Evolutionary conservation across 2,329 filamentous ascomycete genomes (phyloP).

Genomic region (Penicillium sclerotigenum): DNA sequence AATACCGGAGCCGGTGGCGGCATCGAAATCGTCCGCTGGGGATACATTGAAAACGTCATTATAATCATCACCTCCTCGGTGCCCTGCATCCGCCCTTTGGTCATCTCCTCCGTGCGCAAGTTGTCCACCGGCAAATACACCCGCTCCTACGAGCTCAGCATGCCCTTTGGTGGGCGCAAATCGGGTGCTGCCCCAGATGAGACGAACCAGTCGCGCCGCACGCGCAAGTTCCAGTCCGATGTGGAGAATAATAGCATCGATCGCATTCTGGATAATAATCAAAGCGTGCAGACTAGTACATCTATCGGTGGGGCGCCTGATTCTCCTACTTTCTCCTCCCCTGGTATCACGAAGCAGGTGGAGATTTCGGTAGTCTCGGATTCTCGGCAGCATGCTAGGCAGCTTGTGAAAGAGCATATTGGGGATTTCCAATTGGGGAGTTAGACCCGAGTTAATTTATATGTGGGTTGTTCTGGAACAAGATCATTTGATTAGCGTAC

Average conservation of each 20-base stretch:
- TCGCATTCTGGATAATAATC: slow-evolving; percentile 21
- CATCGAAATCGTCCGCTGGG: slow-evolving; percentile 31
- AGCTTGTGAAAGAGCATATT: not conserved
- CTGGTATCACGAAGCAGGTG: slow-evolving; percentile 30
- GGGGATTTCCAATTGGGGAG: not conserved
- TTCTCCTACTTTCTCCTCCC: slow-evolving; percentile 7
- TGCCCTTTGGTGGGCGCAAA: slow-evolving; percentile 21
- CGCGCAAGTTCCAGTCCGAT: slow-evolving; percentile 13
- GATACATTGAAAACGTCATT: slow-evolving; percentile 28
- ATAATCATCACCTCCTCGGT: slow-evolving; percentile 34
- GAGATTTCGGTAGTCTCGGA: slow-evolving; percentile 25
- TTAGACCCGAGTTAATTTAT: not conserved
- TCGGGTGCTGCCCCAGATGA: slow-evolving; percentile 13
- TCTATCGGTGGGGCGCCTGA: slow-evolving; percentile 8
- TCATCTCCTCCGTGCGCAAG: slow-evolving; percentile 32
- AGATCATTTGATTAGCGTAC: not conserved
- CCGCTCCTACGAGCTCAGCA: slow-evolving; percentile 29
- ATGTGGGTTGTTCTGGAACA: not conserved
- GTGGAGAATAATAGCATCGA: slow-evolving; percentile 26
- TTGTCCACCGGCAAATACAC: slow-evolving; percentile 26
- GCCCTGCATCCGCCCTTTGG: slow-evolving; percentile 30
- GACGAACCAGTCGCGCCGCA: slow-evolving; percentile 15
- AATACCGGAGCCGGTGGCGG: slow-evolving; percentile 25
- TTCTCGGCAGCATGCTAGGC: not conserved
- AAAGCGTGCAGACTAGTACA: slow-evolving; percentile 8